Evolutionary conservation across 1,284 basidiomycete genomes (phyloP).

Genomic region (Ustilago tritici): DNA sequence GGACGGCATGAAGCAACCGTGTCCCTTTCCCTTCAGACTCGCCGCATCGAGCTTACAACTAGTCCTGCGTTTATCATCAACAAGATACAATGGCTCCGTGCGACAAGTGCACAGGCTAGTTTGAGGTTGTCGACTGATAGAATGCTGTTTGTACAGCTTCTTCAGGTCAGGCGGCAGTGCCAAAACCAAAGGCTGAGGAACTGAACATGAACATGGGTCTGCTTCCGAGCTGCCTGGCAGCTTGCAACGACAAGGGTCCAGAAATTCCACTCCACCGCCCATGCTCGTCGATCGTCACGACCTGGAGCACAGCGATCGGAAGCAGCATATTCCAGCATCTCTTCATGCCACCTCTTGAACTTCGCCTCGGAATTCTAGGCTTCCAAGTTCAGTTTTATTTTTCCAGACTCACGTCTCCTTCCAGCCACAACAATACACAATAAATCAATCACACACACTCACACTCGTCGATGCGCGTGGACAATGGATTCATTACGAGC

Average conservation of each 20-base stretch:
- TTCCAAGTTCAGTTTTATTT: neutral
- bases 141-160: neutral
- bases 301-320: conserved; percentile 20
- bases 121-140: neutral
- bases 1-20: neutral
- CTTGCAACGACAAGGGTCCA: neutral
- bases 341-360: neutral
- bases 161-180: neutral
- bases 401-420: neutral
- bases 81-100: neutral
- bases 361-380: neutral
- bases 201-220: conserved; percentile 9
- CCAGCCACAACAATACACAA: neutral
- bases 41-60: neutral
- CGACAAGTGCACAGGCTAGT: neutral
- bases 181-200: neutral
- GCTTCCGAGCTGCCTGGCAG: neutral
- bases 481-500: conserved; percentile 2
- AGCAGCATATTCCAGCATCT: conserved; percentile 8
- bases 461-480: neutral
- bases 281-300: conserved; percentile 22
- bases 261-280: neutral
- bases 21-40: neutral
- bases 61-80: neutral
- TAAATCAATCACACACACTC: neutral